These are phyloP conservation scores for Auricularia auricula-judae DNA, from an alignment of 768 basidiomycete genomes.

Conservation along the genomic window DNA sequence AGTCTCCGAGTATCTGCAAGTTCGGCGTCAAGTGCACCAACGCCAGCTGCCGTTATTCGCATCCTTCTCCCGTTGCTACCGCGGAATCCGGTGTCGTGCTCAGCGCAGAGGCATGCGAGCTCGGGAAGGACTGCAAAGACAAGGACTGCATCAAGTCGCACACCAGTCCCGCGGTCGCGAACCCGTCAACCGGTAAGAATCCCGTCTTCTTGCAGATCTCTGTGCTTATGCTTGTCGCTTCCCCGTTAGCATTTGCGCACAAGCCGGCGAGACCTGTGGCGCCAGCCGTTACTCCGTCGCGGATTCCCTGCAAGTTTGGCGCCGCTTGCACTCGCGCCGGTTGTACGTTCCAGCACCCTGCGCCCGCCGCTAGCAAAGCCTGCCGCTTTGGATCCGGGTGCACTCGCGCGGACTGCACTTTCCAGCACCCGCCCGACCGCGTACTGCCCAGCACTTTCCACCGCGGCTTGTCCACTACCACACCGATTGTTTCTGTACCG, in stretches of 20 bases:
- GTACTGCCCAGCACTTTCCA: conserved; percentile 74
- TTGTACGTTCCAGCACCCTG: conserved; percentile 63
- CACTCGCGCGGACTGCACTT: conserved; percentile 79
- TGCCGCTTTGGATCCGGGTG: conserved; percentile 84
- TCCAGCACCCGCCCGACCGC: conserved; percentile 82
- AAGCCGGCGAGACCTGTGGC: not conserved
- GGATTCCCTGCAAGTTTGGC: conserved; percentile 56
- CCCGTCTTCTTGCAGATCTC: not conserved
- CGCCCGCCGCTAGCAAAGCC: conserved; percentile 28
- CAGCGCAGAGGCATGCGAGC: conserved; percentile 87
- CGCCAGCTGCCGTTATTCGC: conserved; percentile 78
- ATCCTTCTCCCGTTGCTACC: conserved; percentile 95
- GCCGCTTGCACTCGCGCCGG: conserved; percentile 52
- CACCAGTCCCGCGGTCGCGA: conserved; percentile 74
- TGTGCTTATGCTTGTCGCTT: not conserved
- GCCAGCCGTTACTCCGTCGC: conserved; percentile 11
- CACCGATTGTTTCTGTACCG: conserved; percentile 49
- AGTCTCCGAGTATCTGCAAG: conserved; percentile 88
- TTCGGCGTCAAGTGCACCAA: conserved; percentile 88
- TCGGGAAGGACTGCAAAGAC: conserved; percentile 81
- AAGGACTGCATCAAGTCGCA: conserved; percentile 89
- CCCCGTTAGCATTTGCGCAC: not conserved
- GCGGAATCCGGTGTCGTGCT: conserved; percentile 90
- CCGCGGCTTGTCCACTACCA: conserved; percentile 52
- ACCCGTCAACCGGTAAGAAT: conserved; percentile 26